These are phyloP conservation scores for Eustoma russellianum DNA, from an alignment of 257 asterid genomes.

Conservation along the genomic window DNA sequence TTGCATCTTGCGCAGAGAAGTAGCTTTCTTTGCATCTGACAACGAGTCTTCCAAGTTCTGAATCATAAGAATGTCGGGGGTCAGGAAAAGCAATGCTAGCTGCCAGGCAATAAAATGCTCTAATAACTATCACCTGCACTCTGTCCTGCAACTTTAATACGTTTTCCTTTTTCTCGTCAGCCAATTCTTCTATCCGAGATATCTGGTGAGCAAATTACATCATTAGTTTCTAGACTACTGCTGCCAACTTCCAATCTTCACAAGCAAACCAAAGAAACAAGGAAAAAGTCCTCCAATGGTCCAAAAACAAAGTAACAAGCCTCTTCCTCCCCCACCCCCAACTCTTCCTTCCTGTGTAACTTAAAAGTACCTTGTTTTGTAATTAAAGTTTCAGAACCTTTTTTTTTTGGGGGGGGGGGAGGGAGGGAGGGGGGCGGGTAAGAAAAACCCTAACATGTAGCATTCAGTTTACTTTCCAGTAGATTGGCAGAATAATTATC, in stretches of 20 bases:
- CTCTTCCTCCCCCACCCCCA: too few species aligned
- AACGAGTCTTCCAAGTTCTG: constrained; percentile 71
- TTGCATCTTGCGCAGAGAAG: constrained; percentile 49
- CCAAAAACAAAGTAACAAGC: too few species aligned
- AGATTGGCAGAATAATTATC: too few species aligned
- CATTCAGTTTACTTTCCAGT: background rate
- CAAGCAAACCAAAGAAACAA: background rate
- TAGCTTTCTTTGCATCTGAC: constrained; percentile 39
- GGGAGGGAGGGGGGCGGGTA: too few species aligned
- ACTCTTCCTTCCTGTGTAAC: too few species aligned
- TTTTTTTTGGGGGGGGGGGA: background rate
- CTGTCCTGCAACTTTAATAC: constrained; percentile 51
- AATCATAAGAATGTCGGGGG: constrained; percentile 5
- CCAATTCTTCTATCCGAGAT: constrained; percentile 45
- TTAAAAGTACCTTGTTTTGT: background rate
- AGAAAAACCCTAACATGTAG: background rate
- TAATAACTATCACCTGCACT: constrained; percentile 38
- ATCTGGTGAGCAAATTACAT: constrained; percentile 26
- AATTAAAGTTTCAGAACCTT: background rate
- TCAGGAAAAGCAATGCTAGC: constrained; percentile 6
- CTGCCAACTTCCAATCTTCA: background rate
- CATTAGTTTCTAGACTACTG: background rate
- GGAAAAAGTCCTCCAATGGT: background rate
- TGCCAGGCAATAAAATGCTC: constrained; percentile 1
- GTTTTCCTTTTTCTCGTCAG: constrained; percentile 35